Evolutionary conservation across 2,329 filamentous ascomycete genomes (phyloP), one percentile per base, ranked within the genome.

Genomic region (Colletotrichum karsti): DNA sequence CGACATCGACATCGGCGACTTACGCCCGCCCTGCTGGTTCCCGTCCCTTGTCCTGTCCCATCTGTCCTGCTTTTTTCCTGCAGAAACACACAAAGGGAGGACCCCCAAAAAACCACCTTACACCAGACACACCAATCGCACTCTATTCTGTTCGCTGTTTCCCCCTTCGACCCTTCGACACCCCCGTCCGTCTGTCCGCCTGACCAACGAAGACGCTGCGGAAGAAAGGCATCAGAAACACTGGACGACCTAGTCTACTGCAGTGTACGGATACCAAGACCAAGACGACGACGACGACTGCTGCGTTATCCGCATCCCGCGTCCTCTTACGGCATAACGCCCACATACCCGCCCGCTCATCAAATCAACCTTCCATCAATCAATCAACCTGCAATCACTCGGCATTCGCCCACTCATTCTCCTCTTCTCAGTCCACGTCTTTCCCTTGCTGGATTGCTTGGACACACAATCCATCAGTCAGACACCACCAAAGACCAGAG

Each of bases 71-170:
- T 33, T n/a, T 20, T 28, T 33, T 42, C 22, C 46, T 54, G 50
- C 57, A 62, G 46, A 62, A 53, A 56, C 58, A 55, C 54, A 48
- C 56, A 61, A 57, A 48, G 54, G 51, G 37, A 64, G 42, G 24
- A 50, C 35, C 64, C 53, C 64, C 46, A 15, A 58, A 67, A 67
- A 64, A 58, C 30, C 60, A 67, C 64, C 60, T 67, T 67, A 48
- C 22, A 35, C 64, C 28, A 67, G 28, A 67, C 59, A 63, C 64
- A 44, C 59, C 59, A 64, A 63, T 58, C 50, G 53, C 59, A 57
- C 50, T 42, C 28, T 63, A 30, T 57, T 63, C 41, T 66, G 39
- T 30, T n/a, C 33, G 12, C 42, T 50, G 56, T 54, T 28, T 61
- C 24, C 24, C 26, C 30, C 28, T 8, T 15, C 4, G n/a, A n/a